Conservation (phyloP, 2,329 filamentous ascomycete genomes). For the Teratosphaeriaceae sp. region DNA sequence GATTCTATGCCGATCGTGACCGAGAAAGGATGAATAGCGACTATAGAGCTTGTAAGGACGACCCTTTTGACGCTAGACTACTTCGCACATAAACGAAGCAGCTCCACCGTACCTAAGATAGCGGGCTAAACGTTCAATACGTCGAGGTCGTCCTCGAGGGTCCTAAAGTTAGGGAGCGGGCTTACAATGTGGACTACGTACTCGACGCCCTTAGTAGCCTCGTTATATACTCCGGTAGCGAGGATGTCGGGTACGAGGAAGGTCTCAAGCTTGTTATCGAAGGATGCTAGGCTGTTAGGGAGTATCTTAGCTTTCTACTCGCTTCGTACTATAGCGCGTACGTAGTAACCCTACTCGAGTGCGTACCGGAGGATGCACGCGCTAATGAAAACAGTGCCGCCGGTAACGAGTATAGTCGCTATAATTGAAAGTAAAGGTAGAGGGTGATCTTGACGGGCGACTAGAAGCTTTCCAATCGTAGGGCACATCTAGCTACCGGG, state of each 20-base stretch:
- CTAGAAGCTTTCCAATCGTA: constrained; percentile 31
- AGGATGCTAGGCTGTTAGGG: neutral
- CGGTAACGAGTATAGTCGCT: constrained; percentile 28
- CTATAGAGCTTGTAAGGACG: constrained; percentile 34
- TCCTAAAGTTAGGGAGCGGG: constrained; percentile 14
- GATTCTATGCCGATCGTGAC: neutral
- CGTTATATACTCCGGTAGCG: constrained; percentile 27
- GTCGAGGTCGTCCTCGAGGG: neutral
- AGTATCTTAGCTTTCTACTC: constrained; percentile 26
- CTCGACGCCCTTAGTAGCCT: constrained; percentile 27
- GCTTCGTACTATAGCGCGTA: constrained; percentile 33
- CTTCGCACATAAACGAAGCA: constrained; percentile 34
- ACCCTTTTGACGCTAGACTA: constrained; percentile 32
- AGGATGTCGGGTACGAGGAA: constrained; percentile 28
- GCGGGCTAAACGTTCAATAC: constrained; percentile 15
- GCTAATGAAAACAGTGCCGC: constrained; percentile 34
- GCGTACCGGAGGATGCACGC: constrained; percentile 28
- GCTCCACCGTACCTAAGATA: constrained; percentile 31
- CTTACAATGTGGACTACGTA: constrained; percentile 24
- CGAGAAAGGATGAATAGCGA: neutral
- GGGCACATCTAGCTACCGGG: constrained; percentile 8
- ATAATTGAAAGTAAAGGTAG: neutral
- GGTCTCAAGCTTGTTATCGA: constrained; percentile 23
- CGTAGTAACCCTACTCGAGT: constrained; percentile 30
- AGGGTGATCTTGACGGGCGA: neutral